Evolutionary conservation across 495 filamentous ascomycete species (phyloP).

Genomic region (Aspergillus cristatus): DNA sequence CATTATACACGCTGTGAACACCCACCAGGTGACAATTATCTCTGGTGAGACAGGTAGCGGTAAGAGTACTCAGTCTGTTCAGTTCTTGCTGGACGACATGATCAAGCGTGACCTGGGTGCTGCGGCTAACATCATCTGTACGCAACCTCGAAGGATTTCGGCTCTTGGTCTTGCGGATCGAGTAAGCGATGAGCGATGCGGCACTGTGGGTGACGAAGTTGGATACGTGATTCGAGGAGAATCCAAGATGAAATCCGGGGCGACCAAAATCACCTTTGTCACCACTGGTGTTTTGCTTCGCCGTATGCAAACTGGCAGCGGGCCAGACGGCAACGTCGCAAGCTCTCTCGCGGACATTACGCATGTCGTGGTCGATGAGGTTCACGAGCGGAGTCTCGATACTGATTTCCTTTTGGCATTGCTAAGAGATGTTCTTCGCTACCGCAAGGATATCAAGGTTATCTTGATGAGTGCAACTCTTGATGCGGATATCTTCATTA

Average conservation of each 20-base stretch:
- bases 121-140: conserved; percentile 87
- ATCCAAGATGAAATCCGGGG: conserved; percentile 53
- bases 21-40: conserved; percentile 85
- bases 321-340: conserved; percentile 63
- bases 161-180: conserved; percentile 89
- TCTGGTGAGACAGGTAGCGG: conserved; percentile 94
- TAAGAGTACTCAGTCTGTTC: conserved; percentile 94
- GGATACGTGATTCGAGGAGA: conserved; percentile 95
- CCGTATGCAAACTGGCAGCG: conserved; percentile 78
- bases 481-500: conserved; percentile 76
- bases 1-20: conserved; percentile 62
- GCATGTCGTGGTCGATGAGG: conserved; percentile 94
- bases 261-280: conserved; percentile 88
- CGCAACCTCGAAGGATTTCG: conserved; percentile 89
- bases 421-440: conserved; percentile 70
- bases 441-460: conserved; percentile 75
- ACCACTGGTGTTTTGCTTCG: conserved; percentile 94
- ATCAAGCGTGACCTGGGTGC: conserved; percentile 66
- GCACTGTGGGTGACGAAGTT: conserved; percentile 73
- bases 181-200: conserved; percentile 85
- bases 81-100: conserved; percentile 90
- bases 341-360: conserved; percentile 79
- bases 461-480: conserved; percentile 98
- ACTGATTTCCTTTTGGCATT: conserved; percentile 90
- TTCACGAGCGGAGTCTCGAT: conserved; percentile 91